phyloP scores from a whole-genome alignment of 768 basidiomycete genomes.

The Dentipellis fragilis region DNA sequence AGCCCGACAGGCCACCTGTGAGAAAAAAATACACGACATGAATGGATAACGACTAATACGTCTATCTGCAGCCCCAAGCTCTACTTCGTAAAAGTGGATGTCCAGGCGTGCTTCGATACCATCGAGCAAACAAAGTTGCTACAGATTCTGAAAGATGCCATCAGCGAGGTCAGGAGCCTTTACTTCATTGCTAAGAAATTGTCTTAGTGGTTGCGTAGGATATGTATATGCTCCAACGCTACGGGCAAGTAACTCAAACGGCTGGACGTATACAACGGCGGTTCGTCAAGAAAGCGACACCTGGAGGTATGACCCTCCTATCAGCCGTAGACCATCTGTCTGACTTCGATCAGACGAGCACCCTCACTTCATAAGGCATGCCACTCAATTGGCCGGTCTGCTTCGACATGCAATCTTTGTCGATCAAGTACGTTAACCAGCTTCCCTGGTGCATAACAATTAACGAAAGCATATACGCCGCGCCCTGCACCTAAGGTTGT shows the following conservation, averaged over 20 bases:
- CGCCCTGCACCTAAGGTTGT: conserved; percentile 29
- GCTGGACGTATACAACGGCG: conserved; percentile 47
- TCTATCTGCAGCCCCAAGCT: conserved; percentile 55
- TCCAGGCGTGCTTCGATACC: conserved; percentile 93
- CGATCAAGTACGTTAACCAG: conserved; percentile 50
- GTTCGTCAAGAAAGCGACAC: conserved; percentile 51
- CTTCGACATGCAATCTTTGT: conserved; percentile 75
- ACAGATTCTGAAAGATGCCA: conserved; percentile 58
- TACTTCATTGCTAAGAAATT: not conserved
- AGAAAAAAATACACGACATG: conserved; percentile 10
- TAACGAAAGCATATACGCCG: not conserved
- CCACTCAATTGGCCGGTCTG: conserved; percentile 51
- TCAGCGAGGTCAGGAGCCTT: conserved; percentile 49
- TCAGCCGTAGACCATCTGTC: not conserved
- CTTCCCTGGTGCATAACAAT: not conserved
- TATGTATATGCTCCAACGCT: conserved; percentile 57
- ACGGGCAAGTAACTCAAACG: conserved; percentile 52
- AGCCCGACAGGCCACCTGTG: conserved; percentile 41
- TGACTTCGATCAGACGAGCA: conserved; percentile 48
- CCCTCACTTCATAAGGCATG: conserved; percentile 63
- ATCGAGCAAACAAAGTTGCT: conserved; percentile 85
- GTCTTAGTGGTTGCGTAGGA: conserved; percentile 36
- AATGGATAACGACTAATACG: not conserved
- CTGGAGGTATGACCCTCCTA: conserved; percentile 41
- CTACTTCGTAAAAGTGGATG: conserved; percentile 96